Percentiles rank a stretch among this genome's conserved stretches.
phyloP scores from a whole-genome alignment of 1,284 basidiomycete genomes.

The Leucoagaricus sp. region DNA sequence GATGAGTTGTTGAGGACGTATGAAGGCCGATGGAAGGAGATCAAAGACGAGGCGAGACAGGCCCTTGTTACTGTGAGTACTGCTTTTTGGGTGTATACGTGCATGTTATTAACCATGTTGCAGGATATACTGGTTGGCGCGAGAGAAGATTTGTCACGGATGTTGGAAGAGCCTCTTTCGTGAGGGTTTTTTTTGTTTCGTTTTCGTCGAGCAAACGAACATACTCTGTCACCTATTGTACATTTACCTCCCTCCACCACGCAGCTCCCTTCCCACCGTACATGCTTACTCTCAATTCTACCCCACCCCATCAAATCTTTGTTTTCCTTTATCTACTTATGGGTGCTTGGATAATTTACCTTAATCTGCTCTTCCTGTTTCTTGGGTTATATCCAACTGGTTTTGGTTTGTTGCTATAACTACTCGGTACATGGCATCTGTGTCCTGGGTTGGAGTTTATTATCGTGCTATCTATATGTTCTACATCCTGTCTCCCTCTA shows the following conservation, averaged over 20 bases:
- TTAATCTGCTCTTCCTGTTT: too few species aligned
- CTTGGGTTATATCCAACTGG: too few species aligned
- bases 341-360: too few species aligned
- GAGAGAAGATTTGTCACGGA: constrained; percentile 12
- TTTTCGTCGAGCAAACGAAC: neutral
- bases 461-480: neutral
- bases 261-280: neutral
- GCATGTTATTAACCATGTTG: neutral
- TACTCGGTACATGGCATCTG: too few species aligned
- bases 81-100: neutral
- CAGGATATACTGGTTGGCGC: constrained; percentile 13
- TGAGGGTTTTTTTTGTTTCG: neutral
- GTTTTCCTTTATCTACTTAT: neutral
- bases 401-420: too few species aligned
- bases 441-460: neutral
- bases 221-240: constrained; percentile 1
- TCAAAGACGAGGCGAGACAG: constrained; percentile 61
- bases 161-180: constrained; percentile 11
- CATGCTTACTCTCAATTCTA: neutral
- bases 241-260: neutral
- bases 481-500: neutral
- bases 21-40: constrained; percentile 63
- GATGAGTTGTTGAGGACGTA: constrained; percentile 51
- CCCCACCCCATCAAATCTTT: neutral
- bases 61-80: constrained; percentile 52